phyloP scores from a whole-genome alignment of 1,284 basidiomycete species.

The Papiliotrema fonsecae region DNA sequence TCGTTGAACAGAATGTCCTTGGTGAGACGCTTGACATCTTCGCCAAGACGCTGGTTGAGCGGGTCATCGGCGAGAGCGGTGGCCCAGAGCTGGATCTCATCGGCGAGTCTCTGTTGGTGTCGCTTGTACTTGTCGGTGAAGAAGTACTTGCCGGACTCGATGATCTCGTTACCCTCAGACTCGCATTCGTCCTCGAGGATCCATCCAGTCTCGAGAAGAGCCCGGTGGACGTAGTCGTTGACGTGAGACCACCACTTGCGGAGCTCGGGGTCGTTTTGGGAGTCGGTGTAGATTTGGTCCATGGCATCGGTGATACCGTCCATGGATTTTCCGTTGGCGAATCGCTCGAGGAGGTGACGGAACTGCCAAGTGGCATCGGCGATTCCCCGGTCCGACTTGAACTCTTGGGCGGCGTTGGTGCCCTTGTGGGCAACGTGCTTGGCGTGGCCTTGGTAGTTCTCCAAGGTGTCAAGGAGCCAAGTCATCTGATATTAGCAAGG shows the following conservation, averaged over 20 bases:
- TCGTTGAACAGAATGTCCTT: slow-evolving; percentile 68
- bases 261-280: slow-evolving; percentile 70
- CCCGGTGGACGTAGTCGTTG: slow-evolving; percentile 63
- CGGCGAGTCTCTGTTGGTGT: slow-evolving; percentile 78
- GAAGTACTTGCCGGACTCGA: slow-evolving; percentile 68
- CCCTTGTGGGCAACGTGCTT: slow-evolving; percentile 49
- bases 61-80: slow-evolving; percentile 78
- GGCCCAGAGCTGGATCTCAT: slow-evolving; percentile 69
- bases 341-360: slow-evolving; percentile 79
- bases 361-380: slow-evolving; percentile 62
- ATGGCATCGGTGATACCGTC: slow-evolving; percentile 67
- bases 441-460: slow-evolving; percentile 71
- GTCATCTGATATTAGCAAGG: slow-evolving; percentile 46
- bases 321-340: slow-evolving; percentile 69
- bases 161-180: slow-evolving; percentile 58
- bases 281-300: slow-evolving; percentile 69
- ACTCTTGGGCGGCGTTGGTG: slow-evolving; percentile 46
- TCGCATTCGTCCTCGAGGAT: slow-evolving; percentile 74
- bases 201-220: slow-evolving; percentile 81
- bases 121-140: slow-evolving; percentile 77
- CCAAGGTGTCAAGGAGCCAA: slow-evolving; percentile 68
- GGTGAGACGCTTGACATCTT: slow-evolving; percentile 77
- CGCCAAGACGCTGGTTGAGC: slow-evolving; percentile 71
- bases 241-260: slow-evolving; percentile 69
- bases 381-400: slow-evolving; percentile 56